Evolutionary conservation across 192 early-diverging fungal species (phyloP), one percentile per base, ranked within the genome.

Genomic region (Podila epigama): DNA sequence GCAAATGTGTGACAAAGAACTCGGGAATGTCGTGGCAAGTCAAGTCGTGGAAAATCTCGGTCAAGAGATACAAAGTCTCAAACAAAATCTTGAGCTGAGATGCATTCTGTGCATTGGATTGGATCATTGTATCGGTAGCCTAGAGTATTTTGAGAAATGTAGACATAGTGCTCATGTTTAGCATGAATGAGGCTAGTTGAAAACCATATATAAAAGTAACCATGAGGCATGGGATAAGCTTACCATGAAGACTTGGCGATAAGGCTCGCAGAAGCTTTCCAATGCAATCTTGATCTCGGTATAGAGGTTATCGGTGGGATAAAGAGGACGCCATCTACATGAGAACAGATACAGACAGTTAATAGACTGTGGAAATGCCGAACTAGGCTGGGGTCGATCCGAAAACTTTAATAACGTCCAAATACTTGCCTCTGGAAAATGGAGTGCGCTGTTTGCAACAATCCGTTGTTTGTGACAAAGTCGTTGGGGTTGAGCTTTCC

Each of bases 21-120:
- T 96, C 94, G 15, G 98, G 97, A 56, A 97, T 80, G 80, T 99
- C 98, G 82, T 98, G 97, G 72, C 86, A 96, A 68, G 96, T 99
- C 51, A 99, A 83, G 75, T 93, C 92, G 69, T 96, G 96, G 78
- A 91, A 99, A 57, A 99, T 93, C 79, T 97, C 92, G 58, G 88
- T 86, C 58, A 97, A 70, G 8, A 96, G 85, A 52, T 90, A 80
- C 27, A 99, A 62, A 15, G 88, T 87, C 64, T 95, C 89, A 40
- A 88, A 87, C 52, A 98, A 83, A 22, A 91, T 80, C 42, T 87
- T 82, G 48, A 98, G 79, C 27, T 89, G 90, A 39, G 79, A 60
- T 20, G 66, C 65, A 65, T 97, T 89, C 44, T 79, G 77, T 5
- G 75, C 72, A 63, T 94, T 89, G 48, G 85, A 81, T 27, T 87